Conservation (phyloP, 148 eudicot genomes). For the Silene latifolia region DNA sequence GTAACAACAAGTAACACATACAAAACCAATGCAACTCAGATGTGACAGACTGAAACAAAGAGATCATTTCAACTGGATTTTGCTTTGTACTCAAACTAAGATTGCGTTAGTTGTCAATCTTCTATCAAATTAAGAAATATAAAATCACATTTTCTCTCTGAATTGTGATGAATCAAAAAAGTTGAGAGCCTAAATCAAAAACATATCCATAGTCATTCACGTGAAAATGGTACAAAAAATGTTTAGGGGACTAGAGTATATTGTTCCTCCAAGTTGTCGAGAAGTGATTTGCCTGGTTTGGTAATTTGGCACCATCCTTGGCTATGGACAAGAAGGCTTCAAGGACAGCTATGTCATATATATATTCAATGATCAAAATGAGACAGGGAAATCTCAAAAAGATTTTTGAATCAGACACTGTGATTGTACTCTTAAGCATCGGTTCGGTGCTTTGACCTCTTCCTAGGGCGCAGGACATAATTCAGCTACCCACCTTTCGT, state of each 20-base stretch:
- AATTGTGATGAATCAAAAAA: not conserved
- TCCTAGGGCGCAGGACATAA: not conserved
- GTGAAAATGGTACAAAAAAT: not conserved
- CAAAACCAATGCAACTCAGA: not conserved
- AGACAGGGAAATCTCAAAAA: not conserved
- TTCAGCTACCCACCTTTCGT: not conserved
- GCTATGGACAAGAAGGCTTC: constrained; percentile 5
- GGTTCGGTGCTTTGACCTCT: not conserved
- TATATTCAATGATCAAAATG: not conserved
- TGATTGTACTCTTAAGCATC: not conserved
- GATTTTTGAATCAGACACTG: not conserved
- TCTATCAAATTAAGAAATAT: not conserved
- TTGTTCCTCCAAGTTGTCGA: not conserved
- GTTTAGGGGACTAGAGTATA: not conserved
- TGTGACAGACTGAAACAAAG: not conserved
- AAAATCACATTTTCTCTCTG: not conserved
- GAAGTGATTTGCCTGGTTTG: not conserved
- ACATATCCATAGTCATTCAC: not conserved
- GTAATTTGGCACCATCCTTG: not conserved
- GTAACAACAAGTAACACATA: not conserved
- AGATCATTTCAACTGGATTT: not conserved
- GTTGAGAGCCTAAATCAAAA: not conserved
- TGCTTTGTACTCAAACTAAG: not conserved
- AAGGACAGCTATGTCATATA: not conserved
- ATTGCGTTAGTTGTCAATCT: not conserved